These are phyloP conservation scores for Ganoderma sinense DNA, from an alignment of 1,284 basidiomycete species.

Conservation along the genomic window DNA sequence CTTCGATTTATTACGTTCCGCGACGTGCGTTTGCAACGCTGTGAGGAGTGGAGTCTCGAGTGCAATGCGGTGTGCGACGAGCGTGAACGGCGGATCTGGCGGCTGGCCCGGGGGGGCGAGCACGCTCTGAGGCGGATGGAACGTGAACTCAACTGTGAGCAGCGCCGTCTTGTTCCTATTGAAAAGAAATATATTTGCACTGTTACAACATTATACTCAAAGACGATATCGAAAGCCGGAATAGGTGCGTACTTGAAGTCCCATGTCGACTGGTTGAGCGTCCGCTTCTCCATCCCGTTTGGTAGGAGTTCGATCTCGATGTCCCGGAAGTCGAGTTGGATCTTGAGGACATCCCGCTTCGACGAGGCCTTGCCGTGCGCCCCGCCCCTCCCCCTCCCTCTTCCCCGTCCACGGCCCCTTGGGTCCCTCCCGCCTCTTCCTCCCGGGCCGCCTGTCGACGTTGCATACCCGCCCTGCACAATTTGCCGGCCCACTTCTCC, in stretches of 20 bases:
- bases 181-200: constrained; percentile 7
- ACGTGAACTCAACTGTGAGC: constrained; percentile 77
- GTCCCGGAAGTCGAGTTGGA: constrained; percentile 69
- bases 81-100: constrained; percentile 49
- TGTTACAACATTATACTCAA: background rate
- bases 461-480: constrained; percentile 57
- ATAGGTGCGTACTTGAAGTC: constrained; percentile 70
- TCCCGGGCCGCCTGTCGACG: constrained; percentile 10
- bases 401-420: constrained; percentile 28
- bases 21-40: constrained; percentile 54
- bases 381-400: constrained; percentile 39
- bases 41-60: constrained; percentile 58
- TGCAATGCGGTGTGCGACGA: constrained; percentile 70
- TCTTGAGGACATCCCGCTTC: constrained; percentile 69
- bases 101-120: constrained; percentile 48
- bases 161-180: constrained; percentile 70
- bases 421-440: constrained; percentile 32
- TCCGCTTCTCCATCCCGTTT: constrained; percentile 82
- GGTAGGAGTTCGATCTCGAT: constrained; percentile 82
- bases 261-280: constrained; percentile 81
- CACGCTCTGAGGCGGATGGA: constrained; percentile 58
- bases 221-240: background rate
- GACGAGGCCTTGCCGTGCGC: constrained; percentile 45
- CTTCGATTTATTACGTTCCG: constrained; percentile 48
- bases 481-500: constrained; percentile 79